Conservation (phyloP, 148 eudicot genomes). For the Cornus controversa region DNA sequence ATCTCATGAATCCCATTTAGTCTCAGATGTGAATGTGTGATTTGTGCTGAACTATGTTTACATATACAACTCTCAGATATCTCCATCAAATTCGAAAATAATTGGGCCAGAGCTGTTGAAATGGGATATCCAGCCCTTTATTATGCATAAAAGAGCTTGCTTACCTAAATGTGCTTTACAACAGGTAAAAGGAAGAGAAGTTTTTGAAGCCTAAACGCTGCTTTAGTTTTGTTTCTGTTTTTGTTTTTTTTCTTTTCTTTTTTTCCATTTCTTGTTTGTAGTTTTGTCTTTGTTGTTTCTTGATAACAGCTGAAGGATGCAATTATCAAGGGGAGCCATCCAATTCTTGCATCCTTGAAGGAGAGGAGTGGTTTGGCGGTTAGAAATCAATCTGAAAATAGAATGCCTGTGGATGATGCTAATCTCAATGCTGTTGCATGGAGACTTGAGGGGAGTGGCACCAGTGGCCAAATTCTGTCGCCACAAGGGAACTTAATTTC, state of each 20-base stretch:
- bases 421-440: conserved; percentile 11
- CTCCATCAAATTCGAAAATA: conserved; percentile 24
- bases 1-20: background rate
- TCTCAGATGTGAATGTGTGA: too few relatives aligned
- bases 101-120: conserved; percentile 33
- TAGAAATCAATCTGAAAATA: conserved; percentile 13
- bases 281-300: background rate
- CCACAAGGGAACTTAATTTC: conserved; percentile 18
- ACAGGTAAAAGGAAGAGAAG: conserved; percentile 35
- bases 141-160: conserved; percentile 46
- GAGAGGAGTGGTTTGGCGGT: conserved; percentile 39
- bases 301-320: conserved; percentile 56
- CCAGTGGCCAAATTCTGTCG: background rate
- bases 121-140: conserved; percentile 38
- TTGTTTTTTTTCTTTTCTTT: background rate
- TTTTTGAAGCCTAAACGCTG: background rate
- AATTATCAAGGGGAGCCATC: conserved; percentile 42
- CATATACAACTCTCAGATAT: conserved; percentile 22
- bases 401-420: conserved; percentile 12
- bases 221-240: background rate
- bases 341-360: conserved; percentile 41
- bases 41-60: background rate
- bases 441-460: conserved; percentile 9
- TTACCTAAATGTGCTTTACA: conserved; percentile 46
- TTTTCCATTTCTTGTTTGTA: background rate